Evolutionary conservation across 2,329 filamentous ascomycete species (phyloP), one percentile per base, ranked within the genome.

Genomic region (Pseudogymnoascus sp.): DNA sequence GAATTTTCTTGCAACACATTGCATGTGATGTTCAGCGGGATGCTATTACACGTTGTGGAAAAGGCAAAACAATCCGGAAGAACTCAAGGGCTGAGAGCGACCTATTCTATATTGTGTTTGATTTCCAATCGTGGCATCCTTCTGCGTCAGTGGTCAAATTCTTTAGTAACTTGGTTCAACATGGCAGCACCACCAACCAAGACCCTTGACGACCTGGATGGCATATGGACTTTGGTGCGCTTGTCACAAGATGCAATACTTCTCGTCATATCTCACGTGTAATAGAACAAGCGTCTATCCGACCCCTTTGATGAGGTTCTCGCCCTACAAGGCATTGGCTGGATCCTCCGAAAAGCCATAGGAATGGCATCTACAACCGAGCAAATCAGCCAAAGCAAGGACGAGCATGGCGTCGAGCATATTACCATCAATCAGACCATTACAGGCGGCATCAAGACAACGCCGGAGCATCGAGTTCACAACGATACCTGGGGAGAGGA

Each of bases 321-420:
- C 42, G 71, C 77, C 53, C 76, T 85, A 73, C 81, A 83, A 79
- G 78, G 79, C 50, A 73, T 82, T 62, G 72, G 76, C 72, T 85
- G 82, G 82, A 64, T 85, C 50, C 78, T 77, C 42, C 83, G 84
- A 69, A 84, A 81, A 74, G 81, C 82, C 34, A 79, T 88, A 67
- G 72, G 75, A 59, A 71, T 81, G 59, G 84, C 84, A 16, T 84
- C 80, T 21, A 74, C 88, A 53, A 83, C 81, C 14, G 78, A 71
- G 14, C 63, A 67, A 34, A 61, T 72, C 31, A 68, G 66, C 6
- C 70, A 81, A 65, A 40, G 56, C n/a, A 36, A 2, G 11, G 56
- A 60, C 21, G 56, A 28, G 14, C 44, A 50, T 50, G 23, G 44
- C 5, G 44, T 50, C 3, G 44, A 50, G 21, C 44, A 50, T 28